Conservation (phyloP, 2,329 filamentous ascomycete genomes). For the Rutstroemia sp. region DNA sequence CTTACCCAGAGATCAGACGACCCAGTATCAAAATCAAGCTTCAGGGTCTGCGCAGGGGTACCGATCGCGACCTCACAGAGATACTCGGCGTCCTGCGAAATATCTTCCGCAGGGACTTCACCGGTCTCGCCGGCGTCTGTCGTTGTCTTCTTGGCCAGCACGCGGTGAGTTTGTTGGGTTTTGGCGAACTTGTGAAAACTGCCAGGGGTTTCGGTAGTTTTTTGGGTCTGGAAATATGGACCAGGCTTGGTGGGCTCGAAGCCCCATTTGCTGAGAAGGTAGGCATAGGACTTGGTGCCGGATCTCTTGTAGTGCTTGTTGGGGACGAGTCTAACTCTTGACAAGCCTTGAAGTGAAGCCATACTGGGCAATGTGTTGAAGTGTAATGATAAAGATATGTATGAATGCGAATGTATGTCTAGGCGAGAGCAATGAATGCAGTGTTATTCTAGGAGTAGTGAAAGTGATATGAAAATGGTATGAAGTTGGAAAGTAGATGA, state of each 20-base stretch:
- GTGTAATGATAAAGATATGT: background rate
- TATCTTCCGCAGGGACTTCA: no score
- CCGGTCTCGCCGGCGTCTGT: conserved; percentile 36
- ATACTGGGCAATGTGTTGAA: conserved; percentile 15
- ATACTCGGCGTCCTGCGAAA: no score
- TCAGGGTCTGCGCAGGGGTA: conserved; percentile 53
- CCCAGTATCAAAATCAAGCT: conserved; percentile 63
- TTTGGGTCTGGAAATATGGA: conserved; percentile 48
- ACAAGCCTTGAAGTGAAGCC: conserved; percentile 25
- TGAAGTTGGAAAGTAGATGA: background rate
- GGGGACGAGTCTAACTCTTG: conserved; percentile 42
- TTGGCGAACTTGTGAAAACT: conserved; percentile 41
- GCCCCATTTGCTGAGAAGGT: conserved; percentile 52
- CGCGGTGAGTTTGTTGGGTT: conserved; percentile 38
- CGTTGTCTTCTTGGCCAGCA: conserved; percentile 38
- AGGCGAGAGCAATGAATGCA: background rate
- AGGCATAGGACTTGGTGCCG: conserved; percentile 57
- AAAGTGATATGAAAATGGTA: background rate
- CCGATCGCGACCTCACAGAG: conserved; percentile 58
- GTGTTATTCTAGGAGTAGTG: background rate
- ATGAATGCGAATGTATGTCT: background rate
- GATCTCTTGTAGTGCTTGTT: conserved; percentile 53
- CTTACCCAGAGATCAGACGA: conserved; percentile 62
- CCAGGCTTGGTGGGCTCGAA: conserved; percentile 56
- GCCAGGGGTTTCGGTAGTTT: conserved; percentile 33